Evolutionary conservation across 169 alveolate genomes (phyloP).

Genomic region (Eimeria praecox): DNA sequence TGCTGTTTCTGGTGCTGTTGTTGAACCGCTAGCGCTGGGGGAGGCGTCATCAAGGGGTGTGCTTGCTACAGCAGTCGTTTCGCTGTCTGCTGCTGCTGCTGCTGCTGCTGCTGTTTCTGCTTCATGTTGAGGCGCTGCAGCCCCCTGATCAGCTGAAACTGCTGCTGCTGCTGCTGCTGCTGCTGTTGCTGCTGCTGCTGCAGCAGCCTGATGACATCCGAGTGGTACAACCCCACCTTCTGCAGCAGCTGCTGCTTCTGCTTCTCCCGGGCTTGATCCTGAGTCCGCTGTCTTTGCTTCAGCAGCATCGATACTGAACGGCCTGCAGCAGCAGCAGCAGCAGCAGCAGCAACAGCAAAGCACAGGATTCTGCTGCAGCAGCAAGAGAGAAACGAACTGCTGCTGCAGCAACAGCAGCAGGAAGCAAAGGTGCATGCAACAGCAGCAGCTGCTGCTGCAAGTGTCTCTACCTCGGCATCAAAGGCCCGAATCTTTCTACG

Average conservation of each 20-base stretch:
- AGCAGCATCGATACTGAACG: conserved; percentile 7
- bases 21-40: neutral
- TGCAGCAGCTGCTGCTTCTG: conserved; percentile 31
- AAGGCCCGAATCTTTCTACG: neutral
- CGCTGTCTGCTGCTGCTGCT: neutral
- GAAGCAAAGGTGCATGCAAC: neutral
- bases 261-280: neutral
- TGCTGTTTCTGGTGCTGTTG: neutral
- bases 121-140: neutral
- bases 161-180: neutral
- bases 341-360: neutral
- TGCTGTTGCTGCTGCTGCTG: conserved; percentile 14
- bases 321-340: conserved; percentile 22
- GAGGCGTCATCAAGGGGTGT: neutral
- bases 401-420: neutral
- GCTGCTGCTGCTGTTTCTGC: neutral
- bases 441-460: neutral
- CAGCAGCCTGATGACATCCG: neutral
- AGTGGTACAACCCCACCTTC: neutral
- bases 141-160: neutral
- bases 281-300: neutral
- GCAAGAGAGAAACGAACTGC: neutral
- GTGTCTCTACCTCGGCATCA: conserved; percentile 35
- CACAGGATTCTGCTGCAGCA: neutral
- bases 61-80: neutral